Percentiles rank a stretch among this genome's conserved stretches.
Evolutionary conservation across 2,329 filamentous ascomycete species (phyloP).

Genomic region (Hypomyces perniciosus): DNA sequence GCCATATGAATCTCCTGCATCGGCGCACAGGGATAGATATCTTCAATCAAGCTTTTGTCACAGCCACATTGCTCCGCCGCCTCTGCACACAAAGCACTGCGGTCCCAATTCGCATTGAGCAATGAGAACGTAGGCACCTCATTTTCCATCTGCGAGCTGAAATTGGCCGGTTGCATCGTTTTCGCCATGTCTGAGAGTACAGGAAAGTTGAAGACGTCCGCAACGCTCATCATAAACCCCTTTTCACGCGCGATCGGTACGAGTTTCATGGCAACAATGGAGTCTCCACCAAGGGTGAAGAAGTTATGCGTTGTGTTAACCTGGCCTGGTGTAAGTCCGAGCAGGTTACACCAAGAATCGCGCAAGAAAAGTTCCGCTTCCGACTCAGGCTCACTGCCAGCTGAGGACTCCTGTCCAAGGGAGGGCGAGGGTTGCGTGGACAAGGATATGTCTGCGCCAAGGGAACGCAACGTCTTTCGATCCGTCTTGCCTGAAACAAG

Average conservation of each 20-base stretch:
- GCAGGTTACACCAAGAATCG: slow-evolving; percentile 32
- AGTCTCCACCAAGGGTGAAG: slow-evolving; percentile 45
- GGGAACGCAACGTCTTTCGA: slow-evolving; percentile 41
- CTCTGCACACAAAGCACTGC: slow-evolving; percentile 29
- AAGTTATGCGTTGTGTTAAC: slow-evolving; percentile 38
- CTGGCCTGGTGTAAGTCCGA: slow-evolving; percentile 27
- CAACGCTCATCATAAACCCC: slow-evolving; percentile 37
- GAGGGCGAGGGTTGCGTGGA: slow-evolving; percentile 17
- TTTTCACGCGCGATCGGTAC: slow-evolving; percentile 37
- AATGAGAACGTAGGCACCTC: slow-evolving; percentile 35
- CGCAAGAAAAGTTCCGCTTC: slow-evolving; percentile 33
- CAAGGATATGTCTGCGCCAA: slow-evolving; percentile 36
- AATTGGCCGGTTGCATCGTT: slow-evolving; percentile 15
- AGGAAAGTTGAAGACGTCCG: slow-evolving; percentile 40
- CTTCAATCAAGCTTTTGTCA: slow-evolving; percentile 38
- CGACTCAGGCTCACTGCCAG: slow-evolving; percentile 31
- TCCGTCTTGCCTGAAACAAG: slow-evolving; percentile 46
- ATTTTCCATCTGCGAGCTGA: slow-evolving; percentile 17
- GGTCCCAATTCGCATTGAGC: slow-evolving; percentile 29
- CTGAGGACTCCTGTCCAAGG: slow-evolving; percentile 3
- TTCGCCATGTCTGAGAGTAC: slow-evolving; percentile 39
- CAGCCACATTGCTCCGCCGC: slow-evolving; percentile 36
- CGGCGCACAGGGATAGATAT: slow-evolving; percentile 49
- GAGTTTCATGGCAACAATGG: slow-evolving; percentile 46
- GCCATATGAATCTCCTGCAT: slow-evolving; percentile 51